phyloP scores from a whole-genome alignment of 768 basidiomycete genomes.

The Podaxis carcinomalis region DNA sequence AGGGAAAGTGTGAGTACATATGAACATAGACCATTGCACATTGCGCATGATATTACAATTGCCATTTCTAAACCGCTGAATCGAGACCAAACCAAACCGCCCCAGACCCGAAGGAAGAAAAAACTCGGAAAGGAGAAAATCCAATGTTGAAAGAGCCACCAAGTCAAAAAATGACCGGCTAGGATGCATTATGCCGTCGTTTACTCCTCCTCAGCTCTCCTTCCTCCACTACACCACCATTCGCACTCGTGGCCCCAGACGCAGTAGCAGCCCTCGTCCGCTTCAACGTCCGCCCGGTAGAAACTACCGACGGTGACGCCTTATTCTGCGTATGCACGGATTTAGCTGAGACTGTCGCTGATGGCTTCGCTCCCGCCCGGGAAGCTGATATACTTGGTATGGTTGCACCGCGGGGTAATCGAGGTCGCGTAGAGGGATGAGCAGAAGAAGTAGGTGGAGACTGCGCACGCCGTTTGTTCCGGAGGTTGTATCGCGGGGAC shows the following conservation, averaged over 20 bases:
- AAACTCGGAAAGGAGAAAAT: too few species aligned
- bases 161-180: too few species aligned
- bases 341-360: background rate
- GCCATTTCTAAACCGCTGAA: too few species aligned
- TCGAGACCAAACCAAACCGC: too few species aligned
- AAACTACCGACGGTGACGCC: background rate
- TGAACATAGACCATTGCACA: too few species aligned
- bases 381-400: background rate
- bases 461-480: slow-evolving; percentile 23
- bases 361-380: background rate
- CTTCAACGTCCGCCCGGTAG: slow-evolving; percentile 1
- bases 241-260: background rate
- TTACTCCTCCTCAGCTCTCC: background rate
- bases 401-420: background rate
- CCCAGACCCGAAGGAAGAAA: too few species aligned
- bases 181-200: background rate
- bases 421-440: slow-evolving; percentile 14
- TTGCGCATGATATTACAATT: too few species aligned
- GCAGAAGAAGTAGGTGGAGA: slow-evolving; percentile 17
- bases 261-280: background rate
- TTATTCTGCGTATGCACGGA: slow-evolving; percentile 3
- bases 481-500: slow-evolving; percentile 27
- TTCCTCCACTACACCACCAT: background rate
- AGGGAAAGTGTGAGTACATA: too few species aligned
- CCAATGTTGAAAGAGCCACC: too few species aligned